These are phyloP conservation scores for Termitomyces sp. DNA, from an alignment of 768 basidiomycete genomes.

Conservation along the genomic window DNA sequence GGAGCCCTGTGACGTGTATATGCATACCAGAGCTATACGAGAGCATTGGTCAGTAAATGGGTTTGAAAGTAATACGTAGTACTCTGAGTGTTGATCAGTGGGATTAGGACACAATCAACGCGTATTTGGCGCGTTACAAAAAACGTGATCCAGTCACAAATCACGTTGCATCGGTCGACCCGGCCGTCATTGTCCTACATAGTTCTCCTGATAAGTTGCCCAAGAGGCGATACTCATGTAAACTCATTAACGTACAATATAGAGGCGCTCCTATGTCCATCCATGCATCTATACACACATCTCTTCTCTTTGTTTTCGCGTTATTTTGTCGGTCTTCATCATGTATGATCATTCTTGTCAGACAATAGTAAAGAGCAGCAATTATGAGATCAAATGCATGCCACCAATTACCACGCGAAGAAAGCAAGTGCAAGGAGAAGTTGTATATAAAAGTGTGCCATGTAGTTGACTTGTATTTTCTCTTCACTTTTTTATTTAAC, in stretches of 20 bases:
- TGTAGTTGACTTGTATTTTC: conserved; percentile 6
- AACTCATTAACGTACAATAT: background rate
- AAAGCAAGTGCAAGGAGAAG: background rate
- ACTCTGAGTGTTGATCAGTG: background rate
- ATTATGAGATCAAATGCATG: background rate
- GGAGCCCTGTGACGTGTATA: background rate
- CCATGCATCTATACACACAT: background rate
- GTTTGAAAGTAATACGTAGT: background rate
- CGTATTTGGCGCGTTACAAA: conserved; percentile 18
- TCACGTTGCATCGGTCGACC: conserved; percentile 2
- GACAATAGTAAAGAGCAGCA: background rate
- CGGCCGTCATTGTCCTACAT: background rate
- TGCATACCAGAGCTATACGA: conserved; percentile 7
- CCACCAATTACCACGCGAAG: background rate
- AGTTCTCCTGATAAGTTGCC: background rate
- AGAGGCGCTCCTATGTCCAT: background rate
- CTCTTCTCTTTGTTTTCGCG: background rate
- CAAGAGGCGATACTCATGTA: background rate
- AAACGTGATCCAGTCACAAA: conserved; percentile 10
- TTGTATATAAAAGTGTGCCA: background rate
- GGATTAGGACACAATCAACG: conserved; percentile 11
- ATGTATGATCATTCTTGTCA: background rate
- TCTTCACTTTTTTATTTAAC: conserved; percentile 10
- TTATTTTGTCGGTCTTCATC: background rate
- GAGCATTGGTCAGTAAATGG: background rate